Percentiles rank a stretch among this genome's conserved stretches.
Evolutionary conservation across 345 rosid genomes (phyloP).

Genomic region (Salix brachista): DNA sequence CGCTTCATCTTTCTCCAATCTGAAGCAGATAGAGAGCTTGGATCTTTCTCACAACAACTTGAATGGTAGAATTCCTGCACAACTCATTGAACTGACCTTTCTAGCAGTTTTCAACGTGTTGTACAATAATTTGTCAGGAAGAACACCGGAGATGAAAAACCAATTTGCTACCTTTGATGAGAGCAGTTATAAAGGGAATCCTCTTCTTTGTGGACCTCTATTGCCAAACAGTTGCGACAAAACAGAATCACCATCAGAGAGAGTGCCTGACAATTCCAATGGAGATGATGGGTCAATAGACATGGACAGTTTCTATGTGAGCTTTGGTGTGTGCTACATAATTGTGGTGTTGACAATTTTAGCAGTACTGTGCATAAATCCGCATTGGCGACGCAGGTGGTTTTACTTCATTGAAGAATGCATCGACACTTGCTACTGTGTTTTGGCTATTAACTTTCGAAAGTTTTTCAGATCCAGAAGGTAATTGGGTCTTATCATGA

Average conservation of each 20-base stretch:
- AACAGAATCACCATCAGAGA: not conserved
- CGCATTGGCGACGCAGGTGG: conserved; percentile 7
- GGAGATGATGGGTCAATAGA: conserved; percentile 1
- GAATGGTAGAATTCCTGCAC: conserved; percentile 18
- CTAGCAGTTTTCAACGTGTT: conserved; percentile 27
- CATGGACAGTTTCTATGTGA: conserved; percentile 6
- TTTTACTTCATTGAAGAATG: not conserved
- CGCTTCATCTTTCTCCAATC: conserved; percentile 23
- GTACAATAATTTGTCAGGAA: conserved; percentile 35
- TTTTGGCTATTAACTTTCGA: not conserved
- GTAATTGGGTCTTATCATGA: not conserved
- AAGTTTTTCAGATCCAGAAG: not conserved
- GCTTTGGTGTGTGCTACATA: not conserved
- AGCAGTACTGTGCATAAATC: conserved; percentile 10
- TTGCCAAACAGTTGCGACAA: not conserved
- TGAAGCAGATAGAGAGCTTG: conserved; percentile 33
- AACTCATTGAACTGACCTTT: conserved; percentile 9
- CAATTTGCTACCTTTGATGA: conserved; percentile 28
- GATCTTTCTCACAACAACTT: conserved; percentile 33
- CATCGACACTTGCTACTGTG: not conserved
- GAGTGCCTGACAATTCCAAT: not conserved
- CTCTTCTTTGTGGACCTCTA: conserved; percentile 28
- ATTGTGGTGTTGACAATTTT: not conserved
- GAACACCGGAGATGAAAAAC: not conserved
- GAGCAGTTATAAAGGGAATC: conserved; percentile 21